phyloP scores from a whole-genome alignment of 179 eudicot species.

The Beta macrorhiza region DNA sequence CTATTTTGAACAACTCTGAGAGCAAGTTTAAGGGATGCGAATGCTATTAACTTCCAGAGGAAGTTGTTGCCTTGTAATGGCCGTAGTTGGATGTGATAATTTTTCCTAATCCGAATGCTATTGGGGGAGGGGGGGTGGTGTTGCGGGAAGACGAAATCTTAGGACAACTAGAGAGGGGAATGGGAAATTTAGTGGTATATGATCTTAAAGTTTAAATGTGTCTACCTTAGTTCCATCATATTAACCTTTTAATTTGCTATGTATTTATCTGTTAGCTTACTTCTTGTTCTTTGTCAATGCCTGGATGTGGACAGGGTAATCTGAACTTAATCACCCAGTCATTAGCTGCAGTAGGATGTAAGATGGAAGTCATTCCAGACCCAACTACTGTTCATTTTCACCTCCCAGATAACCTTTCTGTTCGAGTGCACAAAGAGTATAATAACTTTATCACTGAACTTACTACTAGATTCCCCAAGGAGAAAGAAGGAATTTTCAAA shows the following conservation, averaged over 20 bases:
- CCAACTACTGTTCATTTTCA: conserved; percentile 97
- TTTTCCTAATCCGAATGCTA: background rate
- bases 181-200: background rate
- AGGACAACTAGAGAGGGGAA: background rate
- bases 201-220: background rate
- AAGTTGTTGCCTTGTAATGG: background rate
- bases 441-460: conserved; percentile 67
- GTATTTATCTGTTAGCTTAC: background rate
- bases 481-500: conserved; percentile 80
- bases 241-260: background rate
- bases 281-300: conserved; percentile 10
- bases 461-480: conserved; percentile 77
- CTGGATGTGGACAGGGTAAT: conserved; percentile 65
- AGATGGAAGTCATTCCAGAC: conserved; percentile 89
- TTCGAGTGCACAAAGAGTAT: conserved; percentile 85
- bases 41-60: background rate
- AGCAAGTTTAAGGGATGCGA: background rate
- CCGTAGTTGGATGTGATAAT: conserved; percentile 1
- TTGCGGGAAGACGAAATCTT: background rate
- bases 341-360: conserved; percentile 88
- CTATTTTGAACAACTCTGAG: background rate
- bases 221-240: background rate
- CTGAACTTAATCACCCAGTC: conserved; percentile 92
- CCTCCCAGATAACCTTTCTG: conserved; percentile 76
- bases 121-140: background rate